Conservation (phyloP, 352 stramenopile species). For the Globisporangium heterothallicum region DNA sequence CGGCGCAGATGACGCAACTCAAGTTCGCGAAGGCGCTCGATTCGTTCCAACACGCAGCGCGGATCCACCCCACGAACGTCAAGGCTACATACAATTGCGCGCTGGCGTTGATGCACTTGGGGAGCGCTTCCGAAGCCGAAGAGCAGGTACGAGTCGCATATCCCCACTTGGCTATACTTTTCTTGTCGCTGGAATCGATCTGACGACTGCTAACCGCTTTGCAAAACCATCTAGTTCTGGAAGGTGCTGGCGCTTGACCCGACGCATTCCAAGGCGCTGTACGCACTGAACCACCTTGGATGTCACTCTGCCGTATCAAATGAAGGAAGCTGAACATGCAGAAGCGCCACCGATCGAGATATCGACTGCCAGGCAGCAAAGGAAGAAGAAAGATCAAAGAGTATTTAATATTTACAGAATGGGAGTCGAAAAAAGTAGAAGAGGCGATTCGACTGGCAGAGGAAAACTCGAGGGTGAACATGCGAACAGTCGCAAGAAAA, state of each 20-base stretch:
- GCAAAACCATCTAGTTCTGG: constrained; percentile 22
- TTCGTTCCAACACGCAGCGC: constrained; percentile 34
- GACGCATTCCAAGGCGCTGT: constrained; percentile 26
- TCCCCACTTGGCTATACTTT: no score
- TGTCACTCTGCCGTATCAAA: not conserved
- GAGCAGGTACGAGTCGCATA: constrained; percentile 21
- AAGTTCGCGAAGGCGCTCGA: constrained; percentile 29
- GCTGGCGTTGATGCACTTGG: constrained; percentile 42
- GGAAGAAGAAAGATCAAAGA: constrained; percentile 1
- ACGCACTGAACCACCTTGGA: constrained; percentile 24
- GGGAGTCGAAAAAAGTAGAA: constrained; percentile 4
- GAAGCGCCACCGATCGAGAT: no score
- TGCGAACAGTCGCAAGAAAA: not conserved
- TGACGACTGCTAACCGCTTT: no score
- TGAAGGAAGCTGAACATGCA: not conserved
- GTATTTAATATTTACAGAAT: constrained; percentile 12
- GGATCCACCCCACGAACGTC: constrained; percentile 43
- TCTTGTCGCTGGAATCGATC: no score
- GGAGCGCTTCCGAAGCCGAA: constrained; percentile 17
- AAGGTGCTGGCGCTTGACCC: constrained; percentile 32
- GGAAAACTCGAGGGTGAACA: no score
- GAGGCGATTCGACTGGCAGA: no score
- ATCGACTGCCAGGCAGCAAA: no score
- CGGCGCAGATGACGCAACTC: constrained; percentile 37
- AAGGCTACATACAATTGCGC: constrained; percentile 61